phyloP scores from a whole-genome alignment of 2,329 filamentous ascomycete species.

The Penicillium palitans region DNA sequence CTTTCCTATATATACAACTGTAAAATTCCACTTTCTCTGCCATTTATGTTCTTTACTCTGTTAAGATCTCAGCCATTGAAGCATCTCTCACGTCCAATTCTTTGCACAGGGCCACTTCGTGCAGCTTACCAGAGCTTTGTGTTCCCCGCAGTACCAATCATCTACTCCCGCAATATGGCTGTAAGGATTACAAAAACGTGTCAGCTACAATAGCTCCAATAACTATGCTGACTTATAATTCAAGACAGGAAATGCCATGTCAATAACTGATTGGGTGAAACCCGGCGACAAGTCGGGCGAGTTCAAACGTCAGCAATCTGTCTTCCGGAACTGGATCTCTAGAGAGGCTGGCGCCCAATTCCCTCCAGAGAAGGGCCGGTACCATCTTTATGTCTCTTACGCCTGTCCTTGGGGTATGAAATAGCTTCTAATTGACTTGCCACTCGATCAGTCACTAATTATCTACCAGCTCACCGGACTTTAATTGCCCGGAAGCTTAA shows the following conservation, averaged over 20 bases:
- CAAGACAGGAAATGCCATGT: constrained; percentile 37
- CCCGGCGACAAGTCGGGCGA: constrained; percentile 78
- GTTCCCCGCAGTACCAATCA: constrained; percentile 22
- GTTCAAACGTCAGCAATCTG: constrained; percentile 84
- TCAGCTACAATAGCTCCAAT: background rate
- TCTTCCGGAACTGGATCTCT: constrained; percentile 80
- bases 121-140: constrained; percentile 19
- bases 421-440: background rate
- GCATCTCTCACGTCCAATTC: constrained; percentile 18
- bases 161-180: constrained; percentile 33
- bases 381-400: constrained; percentile 93
- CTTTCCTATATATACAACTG: constrained; percentile 14
- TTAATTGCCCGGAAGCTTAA: constrained; percentile 88
- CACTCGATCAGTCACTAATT: constrained; percentile 18
- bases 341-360: constrained; percentile 70
- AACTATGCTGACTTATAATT: background rate
- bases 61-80: constrained; percentile 25
- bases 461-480: constrained; percentile 68
- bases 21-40: background rate
- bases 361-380: constrained; percentile 81
- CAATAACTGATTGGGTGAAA: constrained; percentile 82
- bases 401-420: constrained; percentile 79
- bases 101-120: constrained; percentile 13
- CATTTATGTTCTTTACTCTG: constrained; percentile 30
- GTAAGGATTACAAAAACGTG: constrained; percentile 24